Base-by-base conservation (phyloP, 495 filamentous ascomycete genomes). In the Aspergillus indologenus region DNA sequence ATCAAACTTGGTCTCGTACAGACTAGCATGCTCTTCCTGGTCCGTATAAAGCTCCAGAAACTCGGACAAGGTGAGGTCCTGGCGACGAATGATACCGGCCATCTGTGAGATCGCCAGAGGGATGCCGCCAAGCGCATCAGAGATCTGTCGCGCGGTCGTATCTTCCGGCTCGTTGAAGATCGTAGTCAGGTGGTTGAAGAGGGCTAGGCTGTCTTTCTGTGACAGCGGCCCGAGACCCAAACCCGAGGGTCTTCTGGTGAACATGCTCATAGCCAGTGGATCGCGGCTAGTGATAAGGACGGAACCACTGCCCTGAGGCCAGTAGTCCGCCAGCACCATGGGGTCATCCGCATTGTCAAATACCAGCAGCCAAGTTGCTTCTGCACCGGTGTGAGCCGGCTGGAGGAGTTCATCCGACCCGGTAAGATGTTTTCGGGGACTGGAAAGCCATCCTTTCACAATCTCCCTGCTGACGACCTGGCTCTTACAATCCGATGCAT, bases 51-150 rank as follows among this genome's bases (percentile, higher is more conserved):
- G 43, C 29, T 61, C 45, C 6, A 68, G 48, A 53, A 75, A 77
- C 3, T 72, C 61, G 17, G 56, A 24, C 18, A 72, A 63, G 14
- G 61, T 54, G 3, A 70, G 61, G 6, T 65, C 55, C 52, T 68
- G 61, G 18, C 63, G 60, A 22, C 60, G 61, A 15, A 76, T 73
- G 5, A 77, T 60, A 45, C 65, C 71, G 5, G 72, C 71, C 71
- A 77, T 78, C 56, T 79, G 76, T 18, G 68, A 64, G 19, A 79
- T 68, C 21, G 74, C 76, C 21, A 79, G 61, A 22, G 74, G 74
- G 2, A 74, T 29, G 1, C 74, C 71, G 40, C 68, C 74, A n/a
- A 79, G 63, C 4, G 20, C 31, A 50, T 45, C 45, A 14, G 58
- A 59, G n/a, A 62, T 62, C 40, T 57, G 29, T 45, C 34, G 40